Evolutionary conservation across 2,329 filamentous ascomycete genomes (phyloP).

Genomic region (Sporothrix euskadiensis): DNA sequence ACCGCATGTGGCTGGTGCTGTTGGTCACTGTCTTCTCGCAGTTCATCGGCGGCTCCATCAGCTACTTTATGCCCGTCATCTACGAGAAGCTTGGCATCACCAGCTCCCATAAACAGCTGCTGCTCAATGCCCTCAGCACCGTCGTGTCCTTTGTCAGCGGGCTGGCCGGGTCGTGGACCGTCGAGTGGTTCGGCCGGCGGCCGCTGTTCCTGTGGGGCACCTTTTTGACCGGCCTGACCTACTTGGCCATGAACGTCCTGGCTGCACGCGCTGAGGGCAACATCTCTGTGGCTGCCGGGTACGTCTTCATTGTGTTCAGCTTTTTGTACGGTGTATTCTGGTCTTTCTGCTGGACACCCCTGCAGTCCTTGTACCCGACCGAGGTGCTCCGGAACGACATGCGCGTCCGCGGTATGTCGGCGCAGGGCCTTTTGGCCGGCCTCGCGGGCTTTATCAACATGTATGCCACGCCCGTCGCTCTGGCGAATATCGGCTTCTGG

Average conservation of each 20-base stretch:
- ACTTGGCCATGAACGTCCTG: conserved; percentile 1
- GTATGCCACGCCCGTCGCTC: neutral
- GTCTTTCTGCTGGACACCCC: neutral
- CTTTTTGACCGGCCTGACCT: neutral
- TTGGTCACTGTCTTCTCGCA: neutral
- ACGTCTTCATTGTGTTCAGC: neutral
- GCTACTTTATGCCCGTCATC: conserved; percentile 3
- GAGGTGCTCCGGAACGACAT: neutral
- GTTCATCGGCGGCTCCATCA: neutral
- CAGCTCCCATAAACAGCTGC: neutral
- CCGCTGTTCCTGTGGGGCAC: neutral
- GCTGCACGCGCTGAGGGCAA: neutral
- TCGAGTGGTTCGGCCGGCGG: neutral
- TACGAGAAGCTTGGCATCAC: neutral
- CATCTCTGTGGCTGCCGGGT: neutral
- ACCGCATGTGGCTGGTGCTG: neutral
- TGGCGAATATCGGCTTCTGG: neutral
- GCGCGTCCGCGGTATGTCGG: neutral
- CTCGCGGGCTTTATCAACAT: neutral
- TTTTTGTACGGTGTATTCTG: neutral
- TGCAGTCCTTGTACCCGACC: neutral
- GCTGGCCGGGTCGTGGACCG: neutral
- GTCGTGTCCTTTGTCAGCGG: neutral
- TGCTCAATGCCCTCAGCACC: neutral
- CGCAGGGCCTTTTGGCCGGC: neutral